Evolutionary conservation across 2,329 filamentous ascomycete genomes (phyloP).

Genomic region (Penicillium sp.): DNA sequence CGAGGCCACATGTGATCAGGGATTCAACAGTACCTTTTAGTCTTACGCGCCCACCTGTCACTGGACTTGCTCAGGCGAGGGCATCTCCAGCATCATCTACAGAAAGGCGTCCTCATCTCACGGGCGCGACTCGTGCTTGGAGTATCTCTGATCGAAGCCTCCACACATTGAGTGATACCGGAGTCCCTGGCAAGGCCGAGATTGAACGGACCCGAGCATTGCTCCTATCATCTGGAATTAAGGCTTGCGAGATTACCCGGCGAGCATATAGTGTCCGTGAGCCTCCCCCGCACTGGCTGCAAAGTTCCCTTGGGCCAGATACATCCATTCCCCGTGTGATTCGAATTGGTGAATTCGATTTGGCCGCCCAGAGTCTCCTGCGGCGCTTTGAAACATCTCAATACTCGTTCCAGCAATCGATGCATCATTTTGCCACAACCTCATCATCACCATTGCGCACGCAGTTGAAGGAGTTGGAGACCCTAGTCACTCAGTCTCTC

Average conservation of each 20-base stretch:
- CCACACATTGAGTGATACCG: slow-evolving; percentile 32
- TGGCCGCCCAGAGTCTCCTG: slow-evolving; percentile 50
- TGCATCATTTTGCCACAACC: slow-evolving; percentile 44
- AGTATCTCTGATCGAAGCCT: slow-evolving; percentile 51
- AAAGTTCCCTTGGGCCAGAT: slow-evolving; percentile 24
- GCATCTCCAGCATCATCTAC: slow-evolving; percentile 24
- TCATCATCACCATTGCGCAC: slow-evolving; percentile 43
- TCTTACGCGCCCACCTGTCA: slow-evolving; percentile 40
- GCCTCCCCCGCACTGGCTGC: slow-evolving; percentile 35
- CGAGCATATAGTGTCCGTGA: slow-evolving; percentile 51
- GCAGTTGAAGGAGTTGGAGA: slow-evolving; percentile 42
- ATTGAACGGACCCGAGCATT: slow-evolving; percentile 71
- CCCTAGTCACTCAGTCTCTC: slow-evolving; percentile 46
- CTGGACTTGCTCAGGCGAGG: slow-evolving; percentile 41
- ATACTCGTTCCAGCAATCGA: slow-evolving; percentile 40
- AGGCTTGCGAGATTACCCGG: slow-evolving; percentile 71
- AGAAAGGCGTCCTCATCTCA: slow-evolving; percentile 32
- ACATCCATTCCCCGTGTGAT: slow-evolving; percentile 39
- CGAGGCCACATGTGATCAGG: slow-evolving; percentile 23
- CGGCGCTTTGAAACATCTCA: slow-evolving; percentile 44
- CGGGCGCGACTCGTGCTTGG: slow-evolving; percentile 49
- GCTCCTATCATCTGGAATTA: slow-evolving; percentile 79
- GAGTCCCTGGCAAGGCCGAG: slow-evolving; percentile 59
- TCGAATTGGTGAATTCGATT: slow-evolving; percentile 48
- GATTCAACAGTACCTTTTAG: slow-evolving; percentile 28